Conservation (phyloP, 768 basidiomycete species). For the Hericium coralloides region DNA sequence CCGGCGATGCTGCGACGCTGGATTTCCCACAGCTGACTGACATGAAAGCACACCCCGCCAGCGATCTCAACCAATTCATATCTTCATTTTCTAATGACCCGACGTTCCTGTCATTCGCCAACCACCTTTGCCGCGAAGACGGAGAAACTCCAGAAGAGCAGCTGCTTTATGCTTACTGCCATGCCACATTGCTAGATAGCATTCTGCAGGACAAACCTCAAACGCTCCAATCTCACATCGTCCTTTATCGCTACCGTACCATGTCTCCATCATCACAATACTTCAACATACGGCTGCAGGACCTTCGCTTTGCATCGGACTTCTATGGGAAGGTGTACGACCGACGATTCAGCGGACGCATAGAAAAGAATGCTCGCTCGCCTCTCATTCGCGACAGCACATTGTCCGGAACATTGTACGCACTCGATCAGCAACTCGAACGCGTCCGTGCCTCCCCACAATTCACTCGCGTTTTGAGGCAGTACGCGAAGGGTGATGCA, state of each 20-base stretch:
- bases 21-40: constrained; percentile 77
- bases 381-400: constrained; percentile 68
- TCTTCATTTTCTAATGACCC: constrained; percentile 79
- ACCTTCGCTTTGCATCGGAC: constrained; percentile 64
- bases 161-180: constrained; percentile 62
- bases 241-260: constrained; percentile 57
- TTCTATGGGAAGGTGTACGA: constrained; percentile 74
- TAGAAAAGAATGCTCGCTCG: constrained; percentile 55
- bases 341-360: constrained; percentile 61
- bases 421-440: constrained; percentile 50
- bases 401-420: constrained; percentile 54
- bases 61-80: constrained; percentile 79
- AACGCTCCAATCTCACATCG: constrained; percentile 66
- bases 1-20: constrained; percentile 75
- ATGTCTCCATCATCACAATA: constrained; percentile 49
- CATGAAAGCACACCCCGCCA: constrained; percentile 55
- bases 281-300: constrained; percentile 63
- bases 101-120: constrained; percentile 73
- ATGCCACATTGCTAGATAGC: constrained; percentile 74
- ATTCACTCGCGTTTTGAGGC: constrained; percentile 37
- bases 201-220: constrained; percentile 87
- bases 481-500: constrained; percentile 48
- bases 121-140: constrained; percentile 59
- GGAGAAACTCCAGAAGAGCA: constrained; percentile 51
- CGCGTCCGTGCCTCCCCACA: constrained; percentile 28